These are phyloP conservation scores for Populus hybrid DNA, from an alignment of 441 rosid genomes.

Conservation along the genomic window DNA sequence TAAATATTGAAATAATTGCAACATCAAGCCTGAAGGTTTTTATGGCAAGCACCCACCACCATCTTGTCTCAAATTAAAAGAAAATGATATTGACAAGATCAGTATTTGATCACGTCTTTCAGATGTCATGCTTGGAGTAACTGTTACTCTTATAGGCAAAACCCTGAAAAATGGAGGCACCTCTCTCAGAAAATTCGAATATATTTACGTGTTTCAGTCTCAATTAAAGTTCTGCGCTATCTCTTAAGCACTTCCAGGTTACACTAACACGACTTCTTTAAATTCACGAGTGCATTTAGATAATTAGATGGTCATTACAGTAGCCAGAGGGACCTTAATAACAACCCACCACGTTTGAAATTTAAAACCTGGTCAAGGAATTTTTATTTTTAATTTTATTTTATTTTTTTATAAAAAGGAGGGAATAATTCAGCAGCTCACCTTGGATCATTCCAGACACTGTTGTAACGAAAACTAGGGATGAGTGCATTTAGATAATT, in stretches of 20 bases:
- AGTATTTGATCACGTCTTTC: not conserved
- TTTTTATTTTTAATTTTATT: not conserved
- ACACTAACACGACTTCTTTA: not conserved
- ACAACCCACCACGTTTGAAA: constrained; percentile 5
- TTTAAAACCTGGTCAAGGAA: not conserved
- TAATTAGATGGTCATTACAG: not conserved
- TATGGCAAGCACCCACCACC: not conserved
- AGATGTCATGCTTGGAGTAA: constrained; percentile 1
- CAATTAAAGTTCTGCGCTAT: not conserved
- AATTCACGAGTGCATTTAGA: not conserved
- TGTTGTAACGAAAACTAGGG: too few relatives aligned
- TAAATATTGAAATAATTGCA: too few relatives aligned
- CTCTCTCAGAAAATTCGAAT: not conserved
- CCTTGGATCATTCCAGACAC: too few relatives aligned
- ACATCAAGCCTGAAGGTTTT: too few relatives aligned
- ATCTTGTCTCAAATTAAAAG: not conserved
- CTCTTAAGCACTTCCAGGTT: not conserved
- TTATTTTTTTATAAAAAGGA: not conserved
- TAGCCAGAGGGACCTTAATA: not conserved
- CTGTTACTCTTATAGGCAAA: not conserved
- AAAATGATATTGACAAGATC: not conserved
- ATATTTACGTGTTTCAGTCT: not conserved
- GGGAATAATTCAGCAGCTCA: too few relatives aligned
- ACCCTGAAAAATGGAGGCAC: not conserved
- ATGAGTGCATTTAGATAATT: not conserved